Evolutionary conservation across 805 yeast genomes (phyloP).

Genomic region (Komagataella pseudopastoris): DNA sequence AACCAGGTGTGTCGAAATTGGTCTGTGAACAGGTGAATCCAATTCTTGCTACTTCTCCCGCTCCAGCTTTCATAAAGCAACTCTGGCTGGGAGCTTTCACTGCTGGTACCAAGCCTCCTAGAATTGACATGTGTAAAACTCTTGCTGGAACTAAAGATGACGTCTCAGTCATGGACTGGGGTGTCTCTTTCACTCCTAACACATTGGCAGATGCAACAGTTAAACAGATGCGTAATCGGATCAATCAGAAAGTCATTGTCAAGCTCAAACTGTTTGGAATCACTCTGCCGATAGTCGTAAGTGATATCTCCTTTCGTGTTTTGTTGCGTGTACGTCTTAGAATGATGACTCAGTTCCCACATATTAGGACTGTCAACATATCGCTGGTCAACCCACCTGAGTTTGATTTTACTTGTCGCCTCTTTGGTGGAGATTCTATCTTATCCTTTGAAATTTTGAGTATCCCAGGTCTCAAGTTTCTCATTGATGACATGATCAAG

Average conservation of each 20-base stretch:
- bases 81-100: slow-evolving; percentile 84
- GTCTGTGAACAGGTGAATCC: slow-evolving; percentile 81
- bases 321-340: slow-evolving; percentile 70
- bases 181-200: slow-evolving; percentile 84
- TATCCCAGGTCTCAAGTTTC: slow-evolving; percentile 76
- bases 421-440: slow-evolving; percentile 64
- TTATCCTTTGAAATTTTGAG: slow-evolving; percentile 82
- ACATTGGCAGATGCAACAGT: slow-evolving; percentile 72
- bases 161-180: slow-evolving; percentile 97
- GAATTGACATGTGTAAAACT: slow-evolving; percentile 83
- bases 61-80: slow-evolving; percentile 73
- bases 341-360: slow-evolving; percentile 87
- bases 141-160: slow-evolving; percentile 83
- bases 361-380: slow-evolving; percentile 79
- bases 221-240: slow-evolving; percentile 73
- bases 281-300: slow-evolving; percentile 65
- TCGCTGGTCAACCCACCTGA: slow-evolving; percentile 79
- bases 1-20: slow-evolving; percentile 79
- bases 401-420: slow-evolving; percentile 69
- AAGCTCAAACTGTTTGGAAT: slow-evolving; percentile 77
- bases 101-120: slow-evolving; percentile 89
- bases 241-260: slow-evolving; percentile 69
- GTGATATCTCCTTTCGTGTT: slow-evolving; percentile 67
- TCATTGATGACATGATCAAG: slow-evolving; percentile 73
- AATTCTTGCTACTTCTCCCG: slow-evolving; percentile 59